Evolutionary conservation across 768 basidiomycete genomes (phyloP).

Genomic region (Pulveroboletus sp.): DNA sequence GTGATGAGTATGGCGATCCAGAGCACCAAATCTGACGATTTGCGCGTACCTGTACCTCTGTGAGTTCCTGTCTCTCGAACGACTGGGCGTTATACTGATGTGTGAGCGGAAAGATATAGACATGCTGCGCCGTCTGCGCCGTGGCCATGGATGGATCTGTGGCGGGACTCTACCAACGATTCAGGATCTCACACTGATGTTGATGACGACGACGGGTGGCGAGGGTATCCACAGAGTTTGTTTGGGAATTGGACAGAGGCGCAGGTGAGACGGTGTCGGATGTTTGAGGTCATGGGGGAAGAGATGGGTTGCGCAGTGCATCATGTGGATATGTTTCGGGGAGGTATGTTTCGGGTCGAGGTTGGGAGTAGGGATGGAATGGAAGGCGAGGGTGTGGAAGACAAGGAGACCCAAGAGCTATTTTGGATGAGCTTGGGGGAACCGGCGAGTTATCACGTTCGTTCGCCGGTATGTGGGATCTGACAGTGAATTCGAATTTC

Average conservation of each 20-base stretch:
- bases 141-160: slow-evolving; percentile 33
- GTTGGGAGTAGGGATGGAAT: neutral
- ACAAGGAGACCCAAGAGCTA: too few species aligned
- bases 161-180: neutral
- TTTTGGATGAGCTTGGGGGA: slow-evolving; percentile 32
- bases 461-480: too few species aligned
- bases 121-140: slow-evolving; percentile 28
- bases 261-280: slow-evolving; percentile 32
- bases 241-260: slow-evolving; percentile 49
- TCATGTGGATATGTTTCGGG: too few species aligned
- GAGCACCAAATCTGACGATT: neutral
- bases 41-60: neutral
- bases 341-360: neutral
- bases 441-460: too few species aligned
- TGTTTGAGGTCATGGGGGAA: slow-evolving; percentile 6
- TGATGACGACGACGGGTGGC: slow-evolving; percentile 15
- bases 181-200: too few species aligned
- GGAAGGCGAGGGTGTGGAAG: too few species aligned
- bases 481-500: too few species aligned
- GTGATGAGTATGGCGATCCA: too few species aligned
- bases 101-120: slow-evolving; percentile 6
- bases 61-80: neutral
- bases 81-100: too few species aligned
- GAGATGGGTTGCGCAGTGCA: neutral
- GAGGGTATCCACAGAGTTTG: slow-evolving; percentile 41